Evolutionary conservation across 169 alveolate species (phyloP), one percentile per base, ranked within the genome.

Genomic region (Plasmodium adleri): DNA sequence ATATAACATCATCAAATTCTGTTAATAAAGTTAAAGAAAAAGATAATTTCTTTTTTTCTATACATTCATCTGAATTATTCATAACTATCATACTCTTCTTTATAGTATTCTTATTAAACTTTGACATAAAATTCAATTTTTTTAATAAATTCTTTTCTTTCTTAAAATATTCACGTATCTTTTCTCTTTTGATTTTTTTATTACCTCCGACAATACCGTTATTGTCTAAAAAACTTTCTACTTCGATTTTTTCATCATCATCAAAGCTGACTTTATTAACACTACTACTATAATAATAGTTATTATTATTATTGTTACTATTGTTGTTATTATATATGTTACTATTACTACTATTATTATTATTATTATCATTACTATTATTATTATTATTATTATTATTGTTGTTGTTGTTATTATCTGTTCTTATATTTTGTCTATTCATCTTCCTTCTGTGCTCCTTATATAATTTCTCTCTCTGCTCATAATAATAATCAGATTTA

Each of bases 1-100:
- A 39, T 59, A 86, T 86, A 24, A 71, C 92, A 32, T 86, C 88
- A 22, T 47, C 66, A 71, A 86, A 86, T 60, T 86, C 92, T 1
- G 68, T 72, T 6, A 86, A 5, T 58, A 86, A 52, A 15, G 87
- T 45, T 60, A 72, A 56, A 3, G 71, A 86, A 71, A 62, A 71
- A 8, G 73, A 86, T 24, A 70, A 52, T 32, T 72, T 86, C 63
- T 71, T 71, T 47, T 70, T 86, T 80, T 80, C 85, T 4, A 63
- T 63, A 59, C 22, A 80, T 68, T 68, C 90, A 56, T 72, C 74
- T 52, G 90, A 39, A 58, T 56, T 32, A 62, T 80, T 80, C 80
- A 67, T 80, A 26, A 67, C 90, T 47, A 60, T 47, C 71, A 72
- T 86, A 49, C 75, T 71, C 22, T 72, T 86, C 54, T 70, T 72